Base-by-base conservation (phyloP, 441 rosid genomes). In the Gossypium gossypioides region DNA sequence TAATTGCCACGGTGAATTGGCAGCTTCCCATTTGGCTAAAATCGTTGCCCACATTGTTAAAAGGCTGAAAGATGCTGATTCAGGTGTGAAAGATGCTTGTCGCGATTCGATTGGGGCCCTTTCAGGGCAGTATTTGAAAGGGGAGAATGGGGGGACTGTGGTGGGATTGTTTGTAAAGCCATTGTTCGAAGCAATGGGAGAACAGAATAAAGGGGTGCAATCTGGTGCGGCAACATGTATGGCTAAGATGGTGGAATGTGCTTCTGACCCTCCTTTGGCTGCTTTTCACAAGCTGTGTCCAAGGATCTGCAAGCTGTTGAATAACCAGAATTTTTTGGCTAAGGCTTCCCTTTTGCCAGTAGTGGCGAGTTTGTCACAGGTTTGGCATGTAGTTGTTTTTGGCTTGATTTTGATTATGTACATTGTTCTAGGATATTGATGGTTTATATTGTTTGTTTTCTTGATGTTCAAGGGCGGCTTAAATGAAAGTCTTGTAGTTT, bases 101-200 rank as follows among this genome's bases (percentile, higher is more conserved):
- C 78, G 91, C 1, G 97, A 92, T 55, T 81, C 93, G n/a, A 81
- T 95, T 72, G 97, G 97, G 44, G 86, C 74, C 2, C 76, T 92
- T 16, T 88, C 99, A 0, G 82, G 83, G 75, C 79, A 84, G 77
- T 95, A 91, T 64, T 78, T 95, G 65, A 91, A 82, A 79, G 89
- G 84, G 63, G 85, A 81, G 34, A 65, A 64, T 40, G 81, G 76
- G 2, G 86, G 84, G 32, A 63, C 84, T 40, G 69, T 83, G 75
- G 87, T 91, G 54, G 96, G 87, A 44, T 46, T 95, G 74, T 95
- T 92, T 68, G 95, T 86, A 54, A 91, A 84, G 86, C 97, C 97
- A 1, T 73, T 95, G 78, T 87, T 95, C 42, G 99, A 92, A 77
- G 98, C 92, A 0, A 92, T 95, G 99, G 93, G 90, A 27, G 99